These are phyloP conservation scores for Acidomyces sp. DNA, from an alignment of 495 filamentous ascomycete genomes.

Conservation along the genomic window DNA sequence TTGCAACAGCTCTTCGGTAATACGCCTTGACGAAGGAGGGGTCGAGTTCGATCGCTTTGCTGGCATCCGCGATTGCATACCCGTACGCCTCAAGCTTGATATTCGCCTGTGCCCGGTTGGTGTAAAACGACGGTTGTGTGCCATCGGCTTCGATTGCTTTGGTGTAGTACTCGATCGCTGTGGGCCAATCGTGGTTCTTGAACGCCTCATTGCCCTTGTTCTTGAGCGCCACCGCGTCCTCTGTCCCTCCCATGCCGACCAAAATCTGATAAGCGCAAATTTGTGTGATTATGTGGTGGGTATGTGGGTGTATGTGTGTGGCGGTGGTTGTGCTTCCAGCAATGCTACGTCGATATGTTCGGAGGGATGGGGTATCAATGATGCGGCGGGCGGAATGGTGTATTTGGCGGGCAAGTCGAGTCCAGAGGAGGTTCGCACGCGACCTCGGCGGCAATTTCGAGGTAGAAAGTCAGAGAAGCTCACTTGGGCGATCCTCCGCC, in stretches of 20 bases:
- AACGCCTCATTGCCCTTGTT: slow-evolving; percentile 91
- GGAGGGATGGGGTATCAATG: too few species aligned
- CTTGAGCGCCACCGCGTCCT: slow-evolving; percentile 71
- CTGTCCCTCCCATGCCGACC: slow-evolving; percentile 27
- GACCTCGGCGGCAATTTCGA: too few species aligned
- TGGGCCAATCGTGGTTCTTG: slow-evolving; percentile 71
- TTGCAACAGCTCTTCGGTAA: slow-evolving; percentile 82
- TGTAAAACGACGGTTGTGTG: slow-evolving; percentile 76
- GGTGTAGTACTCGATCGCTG: slow-evolving; percentile 73
- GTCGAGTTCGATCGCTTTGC: slow-evolving; percentile 86
- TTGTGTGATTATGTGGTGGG: too few species aligned
- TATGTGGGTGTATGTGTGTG: too few species aligned
- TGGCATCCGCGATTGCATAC: slow-evolving; percentile 81
- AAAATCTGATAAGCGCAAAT: too few species aligned
- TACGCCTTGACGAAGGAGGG: slow-evolving; percentile 86
- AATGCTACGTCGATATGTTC: too few species aligned
- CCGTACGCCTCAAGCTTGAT: slow-evolving; percentile 94
- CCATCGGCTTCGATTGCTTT: slow-evolving; percentile 80
- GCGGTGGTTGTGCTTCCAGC: too few species aligned
- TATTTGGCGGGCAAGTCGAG: too few species aligned
- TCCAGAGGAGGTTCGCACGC: too few species aligned
- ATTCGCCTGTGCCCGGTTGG: slow-evolving; percentile 89
- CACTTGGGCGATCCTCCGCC: not conserved
- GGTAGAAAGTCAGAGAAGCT: not conserved
- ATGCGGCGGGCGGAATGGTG: too few species aligned